phyloP scores from a whole-genome alignment of 1,139 yeast genomes.

The Maudiozyma humilis region DNA sequence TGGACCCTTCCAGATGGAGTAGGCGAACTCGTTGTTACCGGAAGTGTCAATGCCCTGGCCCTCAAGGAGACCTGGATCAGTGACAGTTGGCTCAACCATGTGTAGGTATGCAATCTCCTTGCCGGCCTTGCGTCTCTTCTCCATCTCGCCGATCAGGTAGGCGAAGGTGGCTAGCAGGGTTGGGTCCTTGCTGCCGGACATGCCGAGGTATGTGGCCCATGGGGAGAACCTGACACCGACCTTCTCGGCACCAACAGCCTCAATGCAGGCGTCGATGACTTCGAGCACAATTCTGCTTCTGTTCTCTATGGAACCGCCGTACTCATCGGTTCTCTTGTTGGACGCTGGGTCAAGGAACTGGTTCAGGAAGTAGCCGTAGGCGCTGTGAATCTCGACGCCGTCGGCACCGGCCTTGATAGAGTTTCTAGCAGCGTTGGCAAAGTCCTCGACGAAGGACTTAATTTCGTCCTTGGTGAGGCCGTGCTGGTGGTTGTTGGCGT shows the following conservation, averaged over 20 bases:
- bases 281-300: constrained; percentile 35
- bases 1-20: constrained; percentile 40
- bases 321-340: constrained; percentile 56
- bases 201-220: constrained; percentile 30
- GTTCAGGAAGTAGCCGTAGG: constrained; percentile 59
- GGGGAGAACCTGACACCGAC: constrained; percentile 45
- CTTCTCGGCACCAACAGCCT: constrained; percentile 10
- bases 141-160: constrained; percentile 32
- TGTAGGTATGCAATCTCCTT: constrained; percentile 43
- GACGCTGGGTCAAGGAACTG: constrained; percentile 43
- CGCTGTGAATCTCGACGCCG: constrained; percentile 57
- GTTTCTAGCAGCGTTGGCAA: constrained; percentile 32
- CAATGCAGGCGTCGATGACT: constrained; percentile 12
- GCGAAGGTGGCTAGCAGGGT: constrained; percentile 26
- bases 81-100: constrained; percentile 39
- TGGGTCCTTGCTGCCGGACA: constrained; percentile 33
- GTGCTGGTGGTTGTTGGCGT: constrained; percentile 27
- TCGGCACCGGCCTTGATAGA: constrained; percentile 51
- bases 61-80: constrained; percentile 16
- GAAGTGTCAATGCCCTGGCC: constrained; percentile 17
- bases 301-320: constrained; percentile 57
- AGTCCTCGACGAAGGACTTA: constrained; percentile 28
- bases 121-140: constrained; percentile 19
- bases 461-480: constrained; percentile 34
- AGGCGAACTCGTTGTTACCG: constrained; percentile 33